Evolutionary conservation across 176 grass and related monocot genomes (phyloP), one percentile per base, ranked within the genome.

Genomic region (Chrysopogon serrulatus): DNA sequence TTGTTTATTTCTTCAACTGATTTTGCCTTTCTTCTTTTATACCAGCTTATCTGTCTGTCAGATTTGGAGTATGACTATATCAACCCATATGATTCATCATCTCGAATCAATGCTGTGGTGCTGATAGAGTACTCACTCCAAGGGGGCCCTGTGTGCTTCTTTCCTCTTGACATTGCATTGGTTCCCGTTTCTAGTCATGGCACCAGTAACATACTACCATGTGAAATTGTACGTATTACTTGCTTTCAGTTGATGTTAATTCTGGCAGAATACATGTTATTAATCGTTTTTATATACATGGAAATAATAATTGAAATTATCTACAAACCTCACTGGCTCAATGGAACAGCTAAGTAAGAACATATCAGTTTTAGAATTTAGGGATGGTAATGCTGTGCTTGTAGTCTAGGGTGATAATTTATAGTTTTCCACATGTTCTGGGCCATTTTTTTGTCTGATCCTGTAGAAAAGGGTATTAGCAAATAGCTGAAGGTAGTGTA

Each of bases 61-160:
- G 94, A 97, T 94, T 79, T 97, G 93, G 96, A 98, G 77, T 98
- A 53, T 82, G 93, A 98, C 79, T 98, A 95, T 67, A 94, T 98
- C 81, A 98, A 98, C 86, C 96, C 93, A 13, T 98, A 88, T 78
- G 96, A 98, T 90, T 95, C 87, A 11, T 95, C 96, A 31, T 88
- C 72, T 72, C 93, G 91, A 41, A 93, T 98, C 87, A 98, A 98
- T 28, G 85, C 91, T 8, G 91, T 98, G 42, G 83, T 95, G 10
- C 43, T 93, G 65, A 88, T 92, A 65, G 93, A 98, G 79, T 98
- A 90, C 48, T 2, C 42, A 32, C 84, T 95, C 21, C 96, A 98
- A 88, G 96, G 59, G n/a, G 37, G 71, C 86, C 28, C 41, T 98
- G 21, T 95, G 91, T 12, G 72, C 86, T 88, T 87, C 87, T 73